phyloP scores from a whole-genome alignment of 768 basidiomycete species.

The Russula emetica region DNA sequence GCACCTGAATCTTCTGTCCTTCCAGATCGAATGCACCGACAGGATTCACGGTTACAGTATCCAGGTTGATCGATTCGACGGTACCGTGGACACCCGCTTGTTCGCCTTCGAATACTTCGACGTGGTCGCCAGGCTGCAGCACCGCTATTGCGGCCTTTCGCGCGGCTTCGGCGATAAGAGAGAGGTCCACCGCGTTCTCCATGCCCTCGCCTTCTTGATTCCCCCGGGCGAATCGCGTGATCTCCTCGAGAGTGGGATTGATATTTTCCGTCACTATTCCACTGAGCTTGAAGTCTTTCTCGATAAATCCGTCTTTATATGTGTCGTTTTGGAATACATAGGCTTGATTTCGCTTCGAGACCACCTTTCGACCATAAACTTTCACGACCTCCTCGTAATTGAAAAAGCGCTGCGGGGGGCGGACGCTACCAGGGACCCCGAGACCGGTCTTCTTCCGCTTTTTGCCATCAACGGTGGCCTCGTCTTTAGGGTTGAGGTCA shows the following conservation, averaged over 20 bases:
- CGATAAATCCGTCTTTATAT: slow-evolving; percentile 90
- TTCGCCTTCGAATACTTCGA: slow-evolving; percentile 97
- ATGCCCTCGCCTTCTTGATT: slow-evolving; percentile 60
- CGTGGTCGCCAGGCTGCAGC: slow-evolving; percentile 95
- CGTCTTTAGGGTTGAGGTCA: slow-evolving; percentile 88
- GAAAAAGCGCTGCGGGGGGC: slow-evolving; percentile 90
- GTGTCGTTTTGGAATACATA: slow-evolving; percentile 92
- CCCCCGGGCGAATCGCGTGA: slow-evolving; percentile 80
- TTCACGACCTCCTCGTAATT: slow-evolving; percentile 89
- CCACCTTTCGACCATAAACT: slow-evolving; percentile 74
- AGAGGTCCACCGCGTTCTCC: slow-evolving; percentile 75
- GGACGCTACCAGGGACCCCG: slow-evolving; percentile 48
- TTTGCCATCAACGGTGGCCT: slow-evolving; percentile 57
- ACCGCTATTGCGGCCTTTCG: slow-evolving; percentile 87
- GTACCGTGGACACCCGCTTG: slow-evolving; percentile 90
- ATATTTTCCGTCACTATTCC: slow-evolving; percentile 81
- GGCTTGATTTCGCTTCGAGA: slow-evolving; percentile 66
- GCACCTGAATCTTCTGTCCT: slow-evolving; percentile 80
- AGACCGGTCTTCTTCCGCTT: slow-evolving; percentile 70
- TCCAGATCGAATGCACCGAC: slow-evolving; percentile 72
- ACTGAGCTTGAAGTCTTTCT: slow-evolving; percentile 88
- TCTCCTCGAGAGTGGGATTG: slow-evolving; percentile 93
- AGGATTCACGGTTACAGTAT: slow-evolving; percentile 81
- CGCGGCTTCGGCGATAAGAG: slow-evolving; percentile 88
- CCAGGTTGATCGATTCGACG: slow-evolving; percentile 83